Conservation (phyloP, 2,329 filamentous ascomycete species). For the Phaeoacremonium minimum region DNA sequence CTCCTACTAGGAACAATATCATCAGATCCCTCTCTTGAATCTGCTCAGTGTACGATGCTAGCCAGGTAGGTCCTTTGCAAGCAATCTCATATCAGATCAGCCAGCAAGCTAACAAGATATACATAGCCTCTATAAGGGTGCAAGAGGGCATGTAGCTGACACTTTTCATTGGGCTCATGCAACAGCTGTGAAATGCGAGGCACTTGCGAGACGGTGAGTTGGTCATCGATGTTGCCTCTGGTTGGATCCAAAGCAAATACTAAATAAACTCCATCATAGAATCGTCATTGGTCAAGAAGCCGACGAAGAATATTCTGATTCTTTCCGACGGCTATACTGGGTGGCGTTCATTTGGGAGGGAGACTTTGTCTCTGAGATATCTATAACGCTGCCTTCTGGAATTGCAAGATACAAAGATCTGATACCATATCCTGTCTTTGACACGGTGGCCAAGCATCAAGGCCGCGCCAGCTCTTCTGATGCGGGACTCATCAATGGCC, state of each 20-base stretch:
- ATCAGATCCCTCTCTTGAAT: conserved; percentile 12
- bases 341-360: conserved; percentile 22
- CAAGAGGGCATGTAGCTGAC: conserved; percentile 15
- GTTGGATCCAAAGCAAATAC: no score
- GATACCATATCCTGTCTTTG: conserved; percentile 15
- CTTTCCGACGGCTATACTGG: conserved; percentile 21
- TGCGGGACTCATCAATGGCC: background rate
- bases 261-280: no score
- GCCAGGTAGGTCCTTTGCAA: conserved; percentile 16
- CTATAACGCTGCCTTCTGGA: conserved; percentile 19
- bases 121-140: conserved; percentile 18
- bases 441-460: conserved; percentile 1
- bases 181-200: conserved; percentile 20
- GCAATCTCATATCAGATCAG: no score
- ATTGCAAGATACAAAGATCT: conserved; percentile 21
- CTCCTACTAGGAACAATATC: conserved; percentile 15
- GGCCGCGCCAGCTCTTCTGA: background rate
- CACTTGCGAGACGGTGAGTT: conserved; percentile 14
- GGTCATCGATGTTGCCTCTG: no score
- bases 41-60: conserved; percentile 21
- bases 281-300: no score
- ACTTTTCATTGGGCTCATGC: conserved; percentile 19
- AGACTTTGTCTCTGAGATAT: conserved; percentile 23
- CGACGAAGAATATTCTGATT: no score
- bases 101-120: background rate